Evolutionary conservation across 106 monocot species (phyloP).

Genomic region (Phalaenopsis equestris): DNA sequence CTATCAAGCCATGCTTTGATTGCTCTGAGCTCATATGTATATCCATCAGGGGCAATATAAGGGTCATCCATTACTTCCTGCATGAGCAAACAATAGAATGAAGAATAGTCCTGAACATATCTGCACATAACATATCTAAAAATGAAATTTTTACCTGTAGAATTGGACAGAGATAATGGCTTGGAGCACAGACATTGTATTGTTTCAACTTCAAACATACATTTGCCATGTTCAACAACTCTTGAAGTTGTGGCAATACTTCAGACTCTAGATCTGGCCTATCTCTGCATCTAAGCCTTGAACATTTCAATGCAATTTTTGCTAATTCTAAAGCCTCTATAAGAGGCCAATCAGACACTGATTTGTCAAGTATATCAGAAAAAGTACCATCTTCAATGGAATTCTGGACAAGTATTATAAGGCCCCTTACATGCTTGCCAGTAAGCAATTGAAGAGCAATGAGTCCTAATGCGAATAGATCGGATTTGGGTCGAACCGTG

Average conservation of each 20-base stretch:
- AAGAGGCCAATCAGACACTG: conserved; percentile 59
- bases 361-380: conserved; percentile 47
- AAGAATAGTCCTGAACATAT: not conserved
- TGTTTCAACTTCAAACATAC: conserved; percentile 21
- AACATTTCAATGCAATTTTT: conserved; percentile 57
- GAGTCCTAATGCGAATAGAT: conserved; percentile 76
- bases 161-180: conserved; percentile 75
- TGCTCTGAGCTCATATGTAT: conserved; percentile 66
- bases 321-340: conserved; percentile 55
- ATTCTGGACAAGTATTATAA: conserved; percentile 38
- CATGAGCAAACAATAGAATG: not conserved
- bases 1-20: conserved; percentile 77
- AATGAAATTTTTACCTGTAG: conserved; percentile 41
- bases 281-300: conserved; percentile 63
- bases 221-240: conserved; percentile 30
- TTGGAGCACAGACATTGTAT: conserved; percentile 28
- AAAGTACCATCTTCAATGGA: conserved; percentile 43
- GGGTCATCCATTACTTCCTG: conserved; percentile 82
- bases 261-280: conserved; percentile 72
- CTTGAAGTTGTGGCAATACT: conserved; percentile 60
- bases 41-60: conserved; percentile 76
- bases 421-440: conserved; percentile 41
- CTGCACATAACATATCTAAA: not conserved
- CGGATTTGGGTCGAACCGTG: conserved; percentile 76
- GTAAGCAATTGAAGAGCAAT: conserved; percentile 65